A percentile compares a stretch with the other conserved stretches of the same genome.
phyloP scores from a whole-genome alignment of 306 rosid species.

The Abrus precatorius region DNA sequence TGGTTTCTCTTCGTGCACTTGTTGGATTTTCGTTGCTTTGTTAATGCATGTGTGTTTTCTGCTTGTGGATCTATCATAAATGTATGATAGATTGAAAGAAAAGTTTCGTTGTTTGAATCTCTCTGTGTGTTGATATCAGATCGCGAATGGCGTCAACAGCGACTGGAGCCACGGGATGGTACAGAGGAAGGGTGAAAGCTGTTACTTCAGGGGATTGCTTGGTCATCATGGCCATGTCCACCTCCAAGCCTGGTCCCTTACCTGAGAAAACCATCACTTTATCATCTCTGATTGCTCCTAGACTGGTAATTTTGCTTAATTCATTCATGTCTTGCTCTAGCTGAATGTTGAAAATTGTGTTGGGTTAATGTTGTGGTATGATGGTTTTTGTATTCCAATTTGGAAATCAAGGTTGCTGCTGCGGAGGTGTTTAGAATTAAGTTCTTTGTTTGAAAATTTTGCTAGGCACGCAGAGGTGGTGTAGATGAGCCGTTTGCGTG shows the following conservation, averaged over 20 bases:
- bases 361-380: background rate
- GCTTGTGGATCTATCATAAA: background rate
- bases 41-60: constrained; percentile 34
- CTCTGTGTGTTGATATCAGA: constrained; percentile 24
- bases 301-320: constrained; percentile 63
- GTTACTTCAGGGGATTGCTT: constrained; percentile 94
- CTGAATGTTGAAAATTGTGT: background rate
- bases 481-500: constrained; percentile 91
- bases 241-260: constrained; percentile 80
- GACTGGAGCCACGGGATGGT: constrained; percentile 78
- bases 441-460: background rate
- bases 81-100: background rate
- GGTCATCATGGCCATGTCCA: constrained; percentile 77
- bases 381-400: background rate
- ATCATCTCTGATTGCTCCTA: constrained; percentile 84
- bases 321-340: background rate
- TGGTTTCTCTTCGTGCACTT: background rate
- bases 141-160: constrained; percentile 80
- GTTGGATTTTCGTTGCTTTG: background rate
- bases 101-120: background rate
- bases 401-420: background rate
- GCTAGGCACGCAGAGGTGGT: constrained; percentile 82
- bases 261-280: constrained; percentile 88
- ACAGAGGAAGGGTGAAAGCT: constrained; percentile 87
- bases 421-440: background rate